Conservation (phyloP, 148 eudicot species). For the Chenopodium berlandieri region DNA sequence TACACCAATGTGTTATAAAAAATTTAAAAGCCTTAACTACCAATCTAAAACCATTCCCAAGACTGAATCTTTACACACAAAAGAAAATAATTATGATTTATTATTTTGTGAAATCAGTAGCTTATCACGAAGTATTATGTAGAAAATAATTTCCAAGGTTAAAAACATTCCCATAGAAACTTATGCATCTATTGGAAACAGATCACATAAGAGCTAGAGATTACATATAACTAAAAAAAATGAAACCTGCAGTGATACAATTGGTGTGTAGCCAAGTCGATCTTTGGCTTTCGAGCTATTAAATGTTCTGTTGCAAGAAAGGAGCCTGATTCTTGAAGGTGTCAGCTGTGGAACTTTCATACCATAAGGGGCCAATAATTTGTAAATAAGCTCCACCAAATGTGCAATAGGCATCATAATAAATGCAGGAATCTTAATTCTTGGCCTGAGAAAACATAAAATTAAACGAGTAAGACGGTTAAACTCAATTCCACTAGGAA, state of each 20-base stretch:
- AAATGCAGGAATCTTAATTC: conserved; percentile 75
- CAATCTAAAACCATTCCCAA: too few relatives aligned
- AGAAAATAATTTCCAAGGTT: too few relatives aligned
- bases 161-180: not conserved
- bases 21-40: too few relatives aligned
- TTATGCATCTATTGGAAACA: not conserved
- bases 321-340: conserved; percentile 89
- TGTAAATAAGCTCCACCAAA: conserved; percentile 70
- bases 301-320: conserved; percentile 78
- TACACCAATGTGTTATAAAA: not conserved
- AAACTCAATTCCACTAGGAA: conserved; percentile 10
- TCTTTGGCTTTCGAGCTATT: conserved; percentile 85
- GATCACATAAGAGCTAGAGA: not conserved
- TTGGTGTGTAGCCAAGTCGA: conserved; percentile 87
- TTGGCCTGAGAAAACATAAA: conserved; percentile 73
- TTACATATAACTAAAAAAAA: not conserved
- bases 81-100: too few relatives aligned
- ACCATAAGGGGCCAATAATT: conserved; percentile 77
- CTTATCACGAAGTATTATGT: too few relatives aligned
- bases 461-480: conserved; percentile 22
- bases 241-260: conserved; percentile 79
- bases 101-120: too few relatives aligned
- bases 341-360: conserved; percentile 98
- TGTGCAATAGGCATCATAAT: conserved; percentile 90
- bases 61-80: too few relatives aligned